These are phyloP conservation scores for Spathaspora sp. DNA, from an alignment of 1,139 yeast genomes.

Conservation along the genomic window DNA sequence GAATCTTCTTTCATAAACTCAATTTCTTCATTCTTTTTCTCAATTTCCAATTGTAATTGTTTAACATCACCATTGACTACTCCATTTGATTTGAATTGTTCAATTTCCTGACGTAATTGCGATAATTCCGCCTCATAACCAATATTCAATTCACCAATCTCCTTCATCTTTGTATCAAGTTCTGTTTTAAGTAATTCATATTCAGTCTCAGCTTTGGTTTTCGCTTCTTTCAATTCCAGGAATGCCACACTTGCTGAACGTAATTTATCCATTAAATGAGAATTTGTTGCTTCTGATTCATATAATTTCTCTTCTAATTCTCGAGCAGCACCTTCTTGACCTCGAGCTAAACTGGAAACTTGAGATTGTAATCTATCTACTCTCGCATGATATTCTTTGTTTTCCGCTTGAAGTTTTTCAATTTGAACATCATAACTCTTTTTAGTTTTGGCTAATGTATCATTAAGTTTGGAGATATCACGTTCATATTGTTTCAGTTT, in stretches of 20 bases:
- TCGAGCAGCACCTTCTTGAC: conserved; percentile 17
- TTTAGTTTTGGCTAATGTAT: conserved; percentile 19
- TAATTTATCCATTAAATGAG: conserved; percentile 42
- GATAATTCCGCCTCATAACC: background rate
- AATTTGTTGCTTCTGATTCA: conserved; percentile 37
- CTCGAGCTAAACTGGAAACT: conserved; percentile 14
- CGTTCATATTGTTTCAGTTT: conserved; percentile 41
- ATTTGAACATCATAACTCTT: conserved; percentile 26
- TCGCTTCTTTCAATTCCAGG: conserved; percentile 36
- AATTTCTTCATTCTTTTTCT: background rate
- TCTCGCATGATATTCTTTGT: conserved; percentile 16
- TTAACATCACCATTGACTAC: background rate
- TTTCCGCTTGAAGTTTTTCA: conserved; percentile 21
- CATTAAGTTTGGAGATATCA: conserved; percentile 28
- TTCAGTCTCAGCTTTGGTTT: conserved; percentile 18
- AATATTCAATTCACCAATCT: background rate
- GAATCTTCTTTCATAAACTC: background rate
- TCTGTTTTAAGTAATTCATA: background rate
- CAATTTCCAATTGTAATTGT: background rate
- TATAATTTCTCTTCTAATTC: conserved; percentile 22
- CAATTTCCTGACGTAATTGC: background rate
- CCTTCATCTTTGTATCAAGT: background rate
- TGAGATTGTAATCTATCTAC: conserved; percentile 13
- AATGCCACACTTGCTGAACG: conserved; percentile 47
- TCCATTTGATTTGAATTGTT: background rate